Evolutionary conservation across 768 basidiomycete genomes (phyloP).

Genomic region (Podaxis sp.): DNA sequence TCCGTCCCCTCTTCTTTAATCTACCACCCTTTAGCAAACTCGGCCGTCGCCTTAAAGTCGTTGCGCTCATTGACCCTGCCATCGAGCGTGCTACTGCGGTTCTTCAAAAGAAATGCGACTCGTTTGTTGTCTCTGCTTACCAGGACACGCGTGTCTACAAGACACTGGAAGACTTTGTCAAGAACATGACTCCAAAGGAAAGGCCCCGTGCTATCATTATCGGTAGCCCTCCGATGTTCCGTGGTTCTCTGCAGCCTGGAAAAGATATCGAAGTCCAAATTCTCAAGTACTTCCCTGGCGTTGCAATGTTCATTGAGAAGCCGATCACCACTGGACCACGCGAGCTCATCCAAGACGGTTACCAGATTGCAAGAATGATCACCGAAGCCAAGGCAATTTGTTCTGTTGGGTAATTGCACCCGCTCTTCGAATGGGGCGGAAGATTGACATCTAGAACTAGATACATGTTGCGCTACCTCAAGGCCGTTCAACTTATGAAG

Average conservation of each 20-base stretch:
- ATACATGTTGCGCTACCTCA: constrained; percentile 92
- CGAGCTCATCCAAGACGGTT: constrained; percentile 64
- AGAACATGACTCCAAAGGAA: constrained; percentile 59
- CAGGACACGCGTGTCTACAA: constrained; percentile 82
- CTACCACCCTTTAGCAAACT: constrained; percentile 63
- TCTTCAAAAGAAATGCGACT: constrained; percentile 87
- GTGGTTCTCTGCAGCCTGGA: constrained; percentile 71
- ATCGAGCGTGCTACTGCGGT: constrained; percentile 76
- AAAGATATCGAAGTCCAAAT: constrained; percentile 89
- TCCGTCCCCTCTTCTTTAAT: constrained; percentile 15
- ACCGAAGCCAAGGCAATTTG: constrained; percentile 70
- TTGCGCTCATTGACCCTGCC: constrained; percentile 91
- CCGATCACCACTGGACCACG: constrained; percentile 82
- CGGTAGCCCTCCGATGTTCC: constrained; percentile 92
- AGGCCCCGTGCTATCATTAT: constrained; percentile 82
- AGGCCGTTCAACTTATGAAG: constrained; percentile 96
- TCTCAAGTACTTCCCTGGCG: constrained; percentile 82
- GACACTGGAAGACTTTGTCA: constrained; percentile 82
- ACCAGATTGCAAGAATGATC: constrained; percentile 71
- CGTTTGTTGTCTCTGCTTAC: constrained; percentile 93
- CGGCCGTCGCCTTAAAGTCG: constrained; percentile 92
- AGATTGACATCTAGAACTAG: constrained; percentile 32
- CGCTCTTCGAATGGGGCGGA: not conserved
- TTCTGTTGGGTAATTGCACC: constrained; percentile 72
- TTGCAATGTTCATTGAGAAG: constrained; percentile 91